These are phyloP conservation scores for Lindgomyces ingoldianus DNA, from an alignment of 495 filamentous ascomycete genomes.

Conservation along the genomic window DNA sequence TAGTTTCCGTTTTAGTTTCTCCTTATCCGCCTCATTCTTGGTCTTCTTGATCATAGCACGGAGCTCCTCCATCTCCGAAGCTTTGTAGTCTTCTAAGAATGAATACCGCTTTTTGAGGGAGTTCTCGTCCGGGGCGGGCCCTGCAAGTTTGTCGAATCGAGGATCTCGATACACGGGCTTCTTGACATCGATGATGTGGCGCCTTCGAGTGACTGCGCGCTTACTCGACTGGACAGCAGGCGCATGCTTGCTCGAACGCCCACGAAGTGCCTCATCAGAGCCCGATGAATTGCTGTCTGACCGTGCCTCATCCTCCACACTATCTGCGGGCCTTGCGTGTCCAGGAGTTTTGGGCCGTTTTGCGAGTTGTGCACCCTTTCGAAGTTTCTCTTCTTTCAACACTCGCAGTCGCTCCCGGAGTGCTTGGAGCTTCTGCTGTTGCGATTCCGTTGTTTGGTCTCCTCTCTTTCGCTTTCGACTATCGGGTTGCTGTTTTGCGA, in stretches of 20 bases:
- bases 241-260: slow-evolving; percentile 82
- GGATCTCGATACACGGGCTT: slow-evolving; percentile 68
- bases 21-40: slow-evolving; percentile 63
- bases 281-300: slow-evolving; percentile 46
- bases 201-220: slow-evolving; percentile 74
- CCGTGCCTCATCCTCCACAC: slow-evolving; percentile 28
- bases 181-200: slow-evolving; percentile 64
- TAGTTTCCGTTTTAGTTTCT: slow-evolving; percentile 63
- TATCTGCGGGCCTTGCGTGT: slow-evolving; percentile 5
- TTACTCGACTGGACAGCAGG: slow-evolving; percentile 79
- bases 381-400: slow-evolving; percentile 37
- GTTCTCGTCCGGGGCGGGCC: slow-evolving; percentile 54
- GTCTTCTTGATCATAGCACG: slow-evolving; percentile 64
- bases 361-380: slow-evolving; percentile 1
- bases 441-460: slow-evolving; percentile 40
- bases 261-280: slow-evolving; percentile 30
- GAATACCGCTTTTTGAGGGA: slow-evolving; percentile 68
- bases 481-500: slow-evolving; percentile 48
- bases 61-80: slow-evolving; percentile 73
- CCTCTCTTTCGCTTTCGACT: slow-evolving; percentile 53
- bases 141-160: slow-evolving; percentile 70
- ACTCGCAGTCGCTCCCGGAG: slow-evolving; percentile 39
- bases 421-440: slow-evolving; percentile 42
- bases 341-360: slow-evolving; percentile 17
- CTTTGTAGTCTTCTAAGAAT: slow-evolving; percentile 84